phyloP scores from a whole-genome alignment of 345 rosid genomes.

The Populus euphratica region DNA sequence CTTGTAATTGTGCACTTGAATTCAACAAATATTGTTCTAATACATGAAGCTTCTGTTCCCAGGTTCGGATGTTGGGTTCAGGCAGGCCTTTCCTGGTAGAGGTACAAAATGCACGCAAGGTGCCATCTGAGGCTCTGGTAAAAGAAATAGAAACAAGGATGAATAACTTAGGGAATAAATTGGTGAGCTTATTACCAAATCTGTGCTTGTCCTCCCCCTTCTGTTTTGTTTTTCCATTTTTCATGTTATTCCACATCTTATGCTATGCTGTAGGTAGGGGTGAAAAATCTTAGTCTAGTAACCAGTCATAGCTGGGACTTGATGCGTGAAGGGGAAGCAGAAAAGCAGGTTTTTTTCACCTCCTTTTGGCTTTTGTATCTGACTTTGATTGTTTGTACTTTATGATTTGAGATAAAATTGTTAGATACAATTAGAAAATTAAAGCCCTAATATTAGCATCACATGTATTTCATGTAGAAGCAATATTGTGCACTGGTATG shows the following conservation, averaged over 20 bases:
- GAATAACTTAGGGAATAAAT: conserved; percentile 52
- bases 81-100: conserved; percentile 97
- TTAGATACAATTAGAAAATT: neutral
- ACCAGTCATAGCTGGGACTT: conserved; percentile 70
- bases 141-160: conserved; percentile 65
- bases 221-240: neutral
- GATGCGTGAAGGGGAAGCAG: conserved; percentile 99
- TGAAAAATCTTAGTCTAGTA: conserved; percentile 63
- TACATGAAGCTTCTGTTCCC: conserved; percentile 23
- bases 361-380: neutral
- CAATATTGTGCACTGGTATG: conserved; percentile 92
- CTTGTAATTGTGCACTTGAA: conserved; percentile 7
- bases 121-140: conserved; percentile 55
- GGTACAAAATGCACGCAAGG: conserved; percentile 75
- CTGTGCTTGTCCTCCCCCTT: neutral
- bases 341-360: conserved; percentile 62
- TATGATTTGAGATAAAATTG: neutral
- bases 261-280: conserved; percentile 52
- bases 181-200: conserved; percentile 44
- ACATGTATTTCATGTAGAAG: conserved; percentile 50
- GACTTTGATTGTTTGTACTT: neutral
- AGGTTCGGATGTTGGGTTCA: conserved; percentile 98
- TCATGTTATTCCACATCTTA: conserved; percentile 3
- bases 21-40: conserved; percentile 19
- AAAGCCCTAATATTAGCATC: too few relatives aligned